Evolutionary conservation across 805 yeast genomes (phyloP).

Genomic region (Myxozyma neotropica): DNA sequence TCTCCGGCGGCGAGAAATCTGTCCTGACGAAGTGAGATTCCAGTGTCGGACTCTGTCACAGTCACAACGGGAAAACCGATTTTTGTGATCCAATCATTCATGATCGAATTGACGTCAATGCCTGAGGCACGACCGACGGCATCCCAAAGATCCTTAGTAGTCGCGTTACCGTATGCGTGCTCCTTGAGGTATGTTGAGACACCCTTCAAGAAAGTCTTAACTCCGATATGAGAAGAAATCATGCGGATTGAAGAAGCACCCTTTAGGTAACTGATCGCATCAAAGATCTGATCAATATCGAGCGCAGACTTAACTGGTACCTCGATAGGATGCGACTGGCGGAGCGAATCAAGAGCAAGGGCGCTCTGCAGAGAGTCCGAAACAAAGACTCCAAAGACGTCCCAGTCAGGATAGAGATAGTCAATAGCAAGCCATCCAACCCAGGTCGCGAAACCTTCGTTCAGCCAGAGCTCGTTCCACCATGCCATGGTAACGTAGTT

Average conservation of each 20-base stretch:
- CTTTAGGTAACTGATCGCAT: conserved; percentile 77
- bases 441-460: conserved; percentile 90
- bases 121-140: conserved; percentile 71
- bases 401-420: conserved; percentile 74
- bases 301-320: conserved; percentile 78
- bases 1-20: conserved; percentile 78
- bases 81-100: conserved; percentile 80
- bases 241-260: conserved; percentile 79
- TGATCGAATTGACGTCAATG: conserved; percentile 67
- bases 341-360: conserved; percentile 70
- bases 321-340: conserved; percentile 75
- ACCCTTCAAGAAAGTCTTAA: conserved; percentile 73
- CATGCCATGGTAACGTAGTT: conserved; percentile 87
- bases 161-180: conserved; percentile 77
- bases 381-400: conserved; percentile 75
- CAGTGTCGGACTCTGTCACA: conserved; percentile 58
- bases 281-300: conserved; percentile 81
- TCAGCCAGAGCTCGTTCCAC: conserved; percentile 92
- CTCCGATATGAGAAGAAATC: conserved; percentile 81
- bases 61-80: conserved; percentile 76
- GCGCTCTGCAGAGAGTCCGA: conserved; percentile 76
- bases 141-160: conserved; percentile 76
- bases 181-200: conserved; percentile 74
- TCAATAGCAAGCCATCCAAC: conserved; percentile 73
- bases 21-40: conserved; percentile 64